A percentile compares a stretch with the other conserved stretches of the same genome.
phyloP scores from a whole-genome alignment of 257 asterid species.

The Echium plantagineum region DNA sequence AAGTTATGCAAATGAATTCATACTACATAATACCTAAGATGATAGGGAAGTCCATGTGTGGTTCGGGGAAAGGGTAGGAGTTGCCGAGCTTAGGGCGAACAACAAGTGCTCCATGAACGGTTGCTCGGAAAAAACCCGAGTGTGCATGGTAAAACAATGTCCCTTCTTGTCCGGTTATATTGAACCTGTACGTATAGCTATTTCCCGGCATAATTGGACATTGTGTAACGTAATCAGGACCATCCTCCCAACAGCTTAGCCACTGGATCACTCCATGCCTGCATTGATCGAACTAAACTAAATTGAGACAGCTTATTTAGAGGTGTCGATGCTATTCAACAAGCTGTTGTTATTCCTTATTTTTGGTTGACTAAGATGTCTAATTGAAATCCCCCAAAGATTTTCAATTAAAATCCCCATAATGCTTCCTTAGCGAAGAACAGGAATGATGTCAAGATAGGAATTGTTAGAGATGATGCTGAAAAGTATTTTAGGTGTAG shows the following conservation, averaged over 20 bases:
- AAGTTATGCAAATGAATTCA: too few relatives aligned
- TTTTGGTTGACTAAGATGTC: too few relatives aligned
- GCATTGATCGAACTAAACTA: too few relatives aligned
- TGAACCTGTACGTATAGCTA: slow-evolving; percentile 49
- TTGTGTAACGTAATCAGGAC: slow-evolving; percentile 50
- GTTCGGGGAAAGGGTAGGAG: slow-evolving; percentile 51
- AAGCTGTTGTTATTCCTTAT: too few relatives aligned
- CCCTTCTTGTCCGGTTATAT: slow-evolving; percentile 46
- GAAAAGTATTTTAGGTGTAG: too few relatives aligned
- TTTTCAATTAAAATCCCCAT: too few relatives aligned
- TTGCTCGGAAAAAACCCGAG: slow-evolving; percentile 44
- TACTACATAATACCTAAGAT: slow-evolving; percentile 26
- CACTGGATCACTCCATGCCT: not conserved
- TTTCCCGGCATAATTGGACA: slow-evolving; percentile 60
- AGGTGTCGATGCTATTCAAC: too few relatives aligned
- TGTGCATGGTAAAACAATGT: slow-evolving; percentile 90
- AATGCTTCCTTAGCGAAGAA: too few relatives aligned
- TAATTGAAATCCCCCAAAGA: too few relatives aligned
- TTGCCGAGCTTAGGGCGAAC: slow-evolving; percentile 49
- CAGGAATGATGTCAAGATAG: too few relatives aligned
- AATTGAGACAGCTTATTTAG: too few relatives aligned
- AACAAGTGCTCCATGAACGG: slow-evolving; percentile 53
- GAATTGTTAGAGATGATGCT: too few relatives aligned
- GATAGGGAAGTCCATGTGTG: slow-evolving; percentile 50
- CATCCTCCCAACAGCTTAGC: slow-evolving; percentile 68